Base-by-base conservation (phyloP, 1,284 basidiomycete species). In the Vanrija pseudolonga region DNA sequence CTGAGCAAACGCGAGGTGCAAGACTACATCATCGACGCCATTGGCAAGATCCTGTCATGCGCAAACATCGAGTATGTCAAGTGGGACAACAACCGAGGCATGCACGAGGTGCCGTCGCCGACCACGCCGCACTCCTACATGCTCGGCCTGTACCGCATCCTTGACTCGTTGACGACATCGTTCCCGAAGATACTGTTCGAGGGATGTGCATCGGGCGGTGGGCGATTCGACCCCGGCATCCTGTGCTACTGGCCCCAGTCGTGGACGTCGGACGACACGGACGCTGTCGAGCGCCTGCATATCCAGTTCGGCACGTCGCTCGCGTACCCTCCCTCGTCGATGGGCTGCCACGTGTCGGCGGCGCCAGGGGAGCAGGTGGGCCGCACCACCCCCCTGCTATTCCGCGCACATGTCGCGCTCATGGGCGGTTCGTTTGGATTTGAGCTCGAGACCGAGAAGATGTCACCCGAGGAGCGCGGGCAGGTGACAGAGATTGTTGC, bases 251-350 rank as follows among this genome's bases (percentile, higher is more conserved):
- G 56, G 53, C 54, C 61, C 3, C 62, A 64, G 37, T 39, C 47
- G 3, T 68, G 66, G 66, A 68, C 64, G 9, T 60, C 56, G 1
- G 66, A 68, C 50, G 61, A 64, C 42, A 68, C 66, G 22, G 66
- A 68, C 40, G 59, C 49, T 12, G 20, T 60, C 17, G 62, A 64
- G 19, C 50, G 66, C 7, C 43, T 68, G 11, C 50, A 40, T 26
- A 68, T 66, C 26, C 66, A 68, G 45, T 63, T 68, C 44, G 63
- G 63, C 12, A 63, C 62, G 3, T 55, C 51, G 17, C 49, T 68
- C 32, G 52, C 44, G 9, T 66, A 66, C 60, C 66, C 66, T 6
- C 47, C 64, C 0, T 55, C 55, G 6, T 26, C 61, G 9, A 59
- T 66, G 57, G 59, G 62, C 14, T 54, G 60, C 15, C 66, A 68